Evolutionary conservation across 768 basidiomycete species (phyloP).

Genomic region (Termitomyces sp.): DNA sequence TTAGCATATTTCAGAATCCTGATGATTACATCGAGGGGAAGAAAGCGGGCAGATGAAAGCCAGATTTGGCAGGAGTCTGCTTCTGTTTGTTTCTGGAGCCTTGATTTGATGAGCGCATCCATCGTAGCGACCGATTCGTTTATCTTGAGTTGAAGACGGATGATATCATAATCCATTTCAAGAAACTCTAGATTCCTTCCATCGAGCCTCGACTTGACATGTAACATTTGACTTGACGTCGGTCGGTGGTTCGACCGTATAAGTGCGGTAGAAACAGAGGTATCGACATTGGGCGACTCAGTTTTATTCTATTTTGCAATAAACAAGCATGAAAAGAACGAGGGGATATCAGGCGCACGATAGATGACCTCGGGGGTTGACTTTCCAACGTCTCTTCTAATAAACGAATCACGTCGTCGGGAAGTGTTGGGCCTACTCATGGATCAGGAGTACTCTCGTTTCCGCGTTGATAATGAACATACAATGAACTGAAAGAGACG

Average conservation of each 20-base stretch:
- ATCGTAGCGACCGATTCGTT: neutral
- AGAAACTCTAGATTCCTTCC: neutral
- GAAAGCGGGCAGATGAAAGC: neutral
- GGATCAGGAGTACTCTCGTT: neutral
- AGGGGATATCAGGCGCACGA: neutral
- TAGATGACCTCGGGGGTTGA: neutral
- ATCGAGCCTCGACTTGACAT: neutral
- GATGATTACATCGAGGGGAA: neutral
- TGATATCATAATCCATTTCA: neutral
- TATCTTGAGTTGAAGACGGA: constrained; percentile 1
- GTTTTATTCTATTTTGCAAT: neutral
- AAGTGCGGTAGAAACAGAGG: neutral
- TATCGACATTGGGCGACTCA: neutral
- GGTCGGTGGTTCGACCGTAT: neutral
- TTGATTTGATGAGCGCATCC: neutral
- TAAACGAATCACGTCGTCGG: neutral
- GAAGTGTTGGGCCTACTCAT: neutral
- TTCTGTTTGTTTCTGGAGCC: neutral
- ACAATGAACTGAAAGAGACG: neutral
- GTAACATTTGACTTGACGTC: neutral
- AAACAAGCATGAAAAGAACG: neutral
- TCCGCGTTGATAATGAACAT: neutral
- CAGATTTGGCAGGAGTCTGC: neutral
- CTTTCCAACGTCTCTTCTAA: neutral
- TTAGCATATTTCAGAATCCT: neutral